Evolutionary conservation across 2,329 filamentous ascomycete species (phyloP).

Genomic region (Neonectria magnoliae): DNA sequence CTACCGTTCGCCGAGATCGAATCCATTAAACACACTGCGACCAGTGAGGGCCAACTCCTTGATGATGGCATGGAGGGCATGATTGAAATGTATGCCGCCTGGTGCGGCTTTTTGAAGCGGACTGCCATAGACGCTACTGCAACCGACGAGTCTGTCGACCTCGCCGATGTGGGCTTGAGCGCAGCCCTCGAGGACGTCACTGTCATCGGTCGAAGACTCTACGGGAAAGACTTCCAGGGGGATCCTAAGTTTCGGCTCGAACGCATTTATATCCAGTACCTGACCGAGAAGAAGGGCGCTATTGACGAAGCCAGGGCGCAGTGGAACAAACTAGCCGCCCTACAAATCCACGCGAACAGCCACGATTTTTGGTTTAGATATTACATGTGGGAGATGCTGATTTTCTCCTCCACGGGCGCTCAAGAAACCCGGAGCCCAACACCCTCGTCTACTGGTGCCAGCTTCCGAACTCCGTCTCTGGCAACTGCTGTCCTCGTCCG

Average conservation of each 20-base stretch:
- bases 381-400: conserved; percentile 89
- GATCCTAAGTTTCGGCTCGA: conserved; percentile 91
- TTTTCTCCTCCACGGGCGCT: conserved; percentile 57
- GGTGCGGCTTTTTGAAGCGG: conserved; percentile 93
- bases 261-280: conserved; percentile 90
- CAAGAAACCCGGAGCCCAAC: conserved; percentile 63
- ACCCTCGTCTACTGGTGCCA: conserved; percentile 56
- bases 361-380: conserved; percentile 95
- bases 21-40: conserved; percentile 90
- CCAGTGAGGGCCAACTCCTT: conserved; percentile 84
- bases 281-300: conserved; percentile 84
- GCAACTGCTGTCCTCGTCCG: conserved; percentile 82
- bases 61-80: conserved; percentile 87
- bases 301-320: conserved; percentile 79
- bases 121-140: conserved; percentile 80
- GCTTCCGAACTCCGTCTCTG: conserved; percentile 71
- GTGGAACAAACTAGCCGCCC: conserved; percentile 75
- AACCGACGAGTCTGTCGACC: conserved; percentile 84
- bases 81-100: conserved; percentile 89
- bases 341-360: conserved; percentile 75
- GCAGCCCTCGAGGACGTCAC: conserved; percentile 88
- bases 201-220: conserved; percentile 78
- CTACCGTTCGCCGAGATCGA: conserved; percentile 84
- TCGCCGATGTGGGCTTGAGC: conserved; percentile 88
- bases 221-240: conserved; percentile 80